phyloP scores from a whole-genome alignment of 2,329 filamentous ascomycete species.

The Aspergillus novoparasiticus region DNA sequence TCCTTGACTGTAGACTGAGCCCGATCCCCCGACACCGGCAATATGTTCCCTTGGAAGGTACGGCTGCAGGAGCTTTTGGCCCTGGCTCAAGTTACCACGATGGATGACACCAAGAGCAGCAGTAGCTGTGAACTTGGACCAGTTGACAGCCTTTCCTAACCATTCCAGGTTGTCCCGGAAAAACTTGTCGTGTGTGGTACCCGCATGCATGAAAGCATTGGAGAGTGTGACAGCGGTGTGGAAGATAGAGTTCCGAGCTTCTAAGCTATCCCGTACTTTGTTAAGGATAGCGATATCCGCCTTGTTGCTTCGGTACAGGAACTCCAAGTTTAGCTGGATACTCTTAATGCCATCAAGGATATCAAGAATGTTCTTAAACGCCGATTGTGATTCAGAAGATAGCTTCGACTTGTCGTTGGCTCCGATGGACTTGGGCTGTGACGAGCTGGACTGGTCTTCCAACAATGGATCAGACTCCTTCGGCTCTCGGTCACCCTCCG shows the following conservation, averaged over 20 bases:
- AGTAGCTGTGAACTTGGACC: constrained; percentile 98
- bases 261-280: constrained; percentile 92
- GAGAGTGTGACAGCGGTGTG: constrained; percentile 96
- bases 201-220: constrained; percentile 99
- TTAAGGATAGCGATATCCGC: constrained; percentile 91
- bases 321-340: constrained; percentile 93
- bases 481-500: constrained; percentile 54
- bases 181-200: constrained; percentile 97
- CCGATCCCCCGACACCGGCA: constrained; percentile 68
- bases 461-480: constrained; percentile 63
- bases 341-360: constrained; percentile 87
- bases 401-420: constrained; percentile 40
- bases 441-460: constrained; percentile 49
- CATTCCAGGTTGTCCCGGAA: constrained; percentile 98
- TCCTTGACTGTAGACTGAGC: constrained; percentile 93
- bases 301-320: constrained; percentile 92
- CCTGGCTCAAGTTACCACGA: constrained; percentile 90
- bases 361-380: constrained; percentile 59
- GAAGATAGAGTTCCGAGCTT: constrained; percentile 97
- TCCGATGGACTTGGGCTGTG: constrained; percentile 40
- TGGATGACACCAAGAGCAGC: constrained; percentile 96
- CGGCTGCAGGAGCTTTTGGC: constrained; percentile 88
- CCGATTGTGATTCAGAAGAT: constrained; percentile 55
- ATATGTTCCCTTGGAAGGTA: constrained; percentile 76
- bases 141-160: constrained; percentile 97